Percentiles rank a stretch among this genome's conserved stretches.
Conservation (phyloP, 345 rosid species). For the Salix dunnii region DNA sequence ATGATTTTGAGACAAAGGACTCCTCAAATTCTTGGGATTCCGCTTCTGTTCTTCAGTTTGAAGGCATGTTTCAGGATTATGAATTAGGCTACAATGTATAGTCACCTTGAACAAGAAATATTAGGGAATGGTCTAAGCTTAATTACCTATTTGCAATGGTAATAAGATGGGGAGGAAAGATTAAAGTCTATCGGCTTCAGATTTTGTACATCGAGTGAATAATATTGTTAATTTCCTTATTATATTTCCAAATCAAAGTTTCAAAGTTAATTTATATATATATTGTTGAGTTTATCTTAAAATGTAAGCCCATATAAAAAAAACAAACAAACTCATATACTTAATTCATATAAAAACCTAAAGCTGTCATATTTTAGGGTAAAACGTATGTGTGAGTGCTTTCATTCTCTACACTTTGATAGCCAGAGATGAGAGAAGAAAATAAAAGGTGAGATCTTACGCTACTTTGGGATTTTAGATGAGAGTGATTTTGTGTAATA, state of each 20-base stretch:
- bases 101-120: not conserved
- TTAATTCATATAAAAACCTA: no score
- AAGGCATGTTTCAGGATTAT: conserved; percentile 59
- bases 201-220: conserved; percentile 61
- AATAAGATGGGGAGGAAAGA: conserved; percentile 20
- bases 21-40: conserved; percentile 72
- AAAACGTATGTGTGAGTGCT: no score
- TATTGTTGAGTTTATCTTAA: no score
- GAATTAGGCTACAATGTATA: conserved; percentile 54
- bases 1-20: conserved; percentile 50
- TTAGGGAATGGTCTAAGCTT: conserved; percentile 14
- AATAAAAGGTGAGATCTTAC: no score
- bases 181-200: not conserved
- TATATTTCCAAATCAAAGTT: not conserved
- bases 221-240: conserved; percentile 30
- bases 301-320: no score
- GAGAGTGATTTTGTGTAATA: no score
- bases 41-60: conserved; percentile 39
- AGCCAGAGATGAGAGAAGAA: no score
- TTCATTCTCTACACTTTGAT: no score
- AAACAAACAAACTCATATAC: no score
- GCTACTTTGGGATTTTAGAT: no score
- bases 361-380: no score
- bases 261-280: no score
- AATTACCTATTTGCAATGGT: conserved; percentile 13